These are phyloP conservation scores for Penicillium parvum DNA, from an alignment of 495 filamentous ascomycete species.

Conservation along the genomic window DNA sequence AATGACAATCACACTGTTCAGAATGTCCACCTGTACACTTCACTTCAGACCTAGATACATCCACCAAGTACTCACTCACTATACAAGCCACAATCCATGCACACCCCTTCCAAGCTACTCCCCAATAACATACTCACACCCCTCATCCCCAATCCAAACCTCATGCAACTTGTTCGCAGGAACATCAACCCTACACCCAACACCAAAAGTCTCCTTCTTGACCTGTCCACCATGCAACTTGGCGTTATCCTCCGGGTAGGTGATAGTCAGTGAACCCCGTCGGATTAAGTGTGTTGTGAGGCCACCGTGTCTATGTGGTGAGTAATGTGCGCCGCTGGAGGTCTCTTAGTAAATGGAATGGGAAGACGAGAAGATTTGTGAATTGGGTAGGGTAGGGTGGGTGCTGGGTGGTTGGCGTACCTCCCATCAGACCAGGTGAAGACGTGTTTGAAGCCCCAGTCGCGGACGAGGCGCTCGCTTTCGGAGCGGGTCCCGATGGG, in stretches of 20 bases:
- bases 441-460: constrained; percentile 72
- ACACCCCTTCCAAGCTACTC: constrained; percentile 40
- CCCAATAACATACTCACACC: constrained; percentile 84
- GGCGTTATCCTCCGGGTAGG: constrained; percentile 62
- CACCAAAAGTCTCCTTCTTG: constrained; percentile 62
- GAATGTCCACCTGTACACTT: no score
- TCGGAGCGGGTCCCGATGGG: constrained; percentile 42
- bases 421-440: constrained; percentile 79
- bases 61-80: not conserved
- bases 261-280: constrained; percentile 63
- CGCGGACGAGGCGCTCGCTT: constrained; percentile 60
- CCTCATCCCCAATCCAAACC: constrained; percentile 74
- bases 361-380: no score
- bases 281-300: constrained; percentile 77
- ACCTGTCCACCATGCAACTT: constrained; percentile 31
- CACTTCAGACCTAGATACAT: not conserved
- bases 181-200: constrained; percentile 71
- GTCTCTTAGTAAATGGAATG: no score
- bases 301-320: constrained; percentile 65
- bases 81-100: not conserved
- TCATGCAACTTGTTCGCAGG: constrained; percentile 68
- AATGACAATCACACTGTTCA: no score
- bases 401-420: no score
- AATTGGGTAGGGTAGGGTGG: no score
- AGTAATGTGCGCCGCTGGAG: constrained; percentile 67